Evolutionary conservation across 257 asterid genomes (phyloP).

Genomic region (Solanum corneliomulleri): DNA sequence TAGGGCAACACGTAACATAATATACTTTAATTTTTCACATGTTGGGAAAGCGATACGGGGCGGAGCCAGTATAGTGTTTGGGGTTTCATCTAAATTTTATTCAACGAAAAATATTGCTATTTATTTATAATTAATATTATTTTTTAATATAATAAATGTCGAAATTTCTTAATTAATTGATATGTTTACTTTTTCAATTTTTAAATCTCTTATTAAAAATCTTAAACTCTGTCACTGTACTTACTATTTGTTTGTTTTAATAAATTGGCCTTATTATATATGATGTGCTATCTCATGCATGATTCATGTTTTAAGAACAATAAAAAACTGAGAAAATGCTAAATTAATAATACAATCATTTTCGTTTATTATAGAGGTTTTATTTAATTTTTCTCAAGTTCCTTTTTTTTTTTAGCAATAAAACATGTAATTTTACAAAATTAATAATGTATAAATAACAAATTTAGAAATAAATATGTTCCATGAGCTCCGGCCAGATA

Average conservation of each 20-base stretch:
- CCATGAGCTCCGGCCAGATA: background rate
- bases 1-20: background rate
- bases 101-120: accelerated
- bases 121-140: no score
- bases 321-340: background rate
- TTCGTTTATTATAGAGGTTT: background rate
- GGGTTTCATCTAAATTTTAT: no score
- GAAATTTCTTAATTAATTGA: accelerated
- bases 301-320: background rate
- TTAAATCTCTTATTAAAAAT: no score
- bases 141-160: accelerated
- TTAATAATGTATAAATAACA: no score
- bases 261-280: background rate
- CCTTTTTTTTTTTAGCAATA: background rate
- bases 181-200: no score
- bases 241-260: background rate
- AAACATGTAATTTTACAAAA: background rate
- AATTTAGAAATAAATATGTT: background rate
- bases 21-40: background rate
- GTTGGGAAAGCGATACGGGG: background rate
- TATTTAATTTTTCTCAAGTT: no score
- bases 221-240: accelerated
- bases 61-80: no score
- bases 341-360: background rate
- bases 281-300: background rate